phyloP scores from a whole-genome alignment of 1,284 basidiomycete genomes.

The Peniophora sp. region DNA sequence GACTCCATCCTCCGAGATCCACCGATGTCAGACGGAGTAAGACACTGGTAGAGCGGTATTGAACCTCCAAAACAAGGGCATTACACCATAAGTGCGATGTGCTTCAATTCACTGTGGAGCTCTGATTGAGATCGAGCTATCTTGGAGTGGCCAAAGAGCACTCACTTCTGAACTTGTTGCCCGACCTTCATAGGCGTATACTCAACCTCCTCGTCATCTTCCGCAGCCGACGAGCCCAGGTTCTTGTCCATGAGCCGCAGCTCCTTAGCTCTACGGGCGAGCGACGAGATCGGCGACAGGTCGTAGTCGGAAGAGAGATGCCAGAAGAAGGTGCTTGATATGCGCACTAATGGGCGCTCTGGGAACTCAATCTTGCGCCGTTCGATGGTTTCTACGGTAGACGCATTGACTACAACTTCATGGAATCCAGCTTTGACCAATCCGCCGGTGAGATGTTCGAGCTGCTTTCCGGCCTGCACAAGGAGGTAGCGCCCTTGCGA shows the following conservation, averaged over 20 bases:
- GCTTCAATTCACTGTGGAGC: conserved; percentile 60
- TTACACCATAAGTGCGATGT: conserved; percentile 68
- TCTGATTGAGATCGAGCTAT: conserved; percentile 2
- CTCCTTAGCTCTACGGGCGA: conserved; percentile 38
- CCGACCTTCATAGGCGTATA: conserved; percentile 83
- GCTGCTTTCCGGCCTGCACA: conserved; percentile 87
- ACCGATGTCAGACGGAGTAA: too few species aligned
- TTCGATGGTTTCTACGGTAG: conserved; percentile 64
- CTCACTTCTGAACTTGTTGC: conserved; percentile 77
- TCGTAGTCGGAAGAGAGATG: conserved; percentile 82
- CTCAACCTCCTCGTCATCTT: conserved; percentile 33
- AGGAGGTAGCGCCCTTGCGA: conserved; percentile 63
- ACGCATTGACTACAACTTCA: conserved; percentile 82
- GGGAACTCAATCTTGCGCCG: conserved; percentile 50
- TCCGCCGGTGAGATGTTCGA: conserved; percentile 84
- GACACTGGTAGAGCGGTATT: too few species aligned
- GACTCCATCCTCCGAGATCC: too few species aligned
- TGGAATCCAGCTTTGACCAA: conserved; percentile 89
- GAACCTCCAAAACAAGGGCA: neutral
- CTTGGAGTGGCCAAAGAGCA: conserved; percentile 5
- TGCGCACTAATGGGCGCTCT: conserved; percentile 78
- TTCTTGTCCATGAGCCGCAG: conserved; percentile 31
- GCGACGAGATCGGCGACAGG: conserved; percentile 51
- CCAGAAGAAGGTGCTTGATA: conserved; percentile 94
- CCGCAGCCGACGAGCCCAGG: conserved; percentile 21